phyloP scores from a whole-genome alignment of 331 rosid genomes.

The Prunus yedoensis region DNA sequence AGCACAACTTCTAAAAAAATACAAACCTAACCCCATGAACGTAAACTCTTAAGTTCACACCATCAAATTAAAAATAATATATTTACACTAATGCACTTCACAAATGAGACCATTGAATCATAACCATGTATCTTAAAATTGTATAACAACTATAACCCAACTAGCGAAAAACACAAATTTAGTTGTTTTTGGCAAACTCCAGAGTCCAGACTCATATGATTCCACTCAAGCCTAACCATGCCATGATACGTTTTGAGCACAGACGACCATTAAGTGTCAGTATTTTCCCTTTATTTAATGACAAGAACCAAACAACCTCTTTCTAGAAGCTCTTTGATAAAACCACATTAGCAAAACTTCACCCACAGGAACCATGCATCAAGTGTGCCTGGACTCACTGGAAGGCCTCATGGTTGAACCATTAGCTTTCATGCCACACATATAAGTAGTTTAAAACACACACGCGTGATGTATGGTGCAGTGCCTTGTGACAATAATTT shows the following conservation, averaged over 20 bases:
- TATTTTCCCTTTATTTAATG: slow-evolving; percentile 2
- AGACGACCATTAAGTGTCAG: not conserved
- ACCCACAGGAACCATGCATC: not conserved
- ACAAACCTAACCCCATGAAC: too few relatives aligned
- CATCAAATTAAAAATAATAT: not conserved
- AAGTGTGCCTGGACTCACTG: not conserved
- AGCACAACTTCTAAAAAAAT: not conserved
- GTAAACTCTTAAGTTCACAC: too few relatives aligned
- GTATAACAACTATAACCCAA: not conserved
- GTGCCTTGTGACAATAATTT: not conserved
- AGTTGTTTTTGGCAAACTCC: not conserved
- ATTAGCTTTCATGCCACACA: not conserved
- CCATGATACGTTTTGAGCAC: not conserved
- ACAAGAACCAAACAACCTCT: not conserved
- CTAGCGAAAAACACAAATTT: not conserved
- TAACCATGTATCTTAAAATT: not conserved
- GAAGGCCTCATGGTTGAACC: not conserved
- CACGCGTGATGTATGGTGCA: not conserved
- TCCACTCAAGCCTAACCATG: not conserved
- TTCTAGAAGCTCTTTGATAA: not conserved
- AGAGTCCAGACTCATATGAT: not conserved
- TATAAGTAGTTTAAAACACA: not conserved
- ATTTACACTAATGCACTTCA: not conserved
- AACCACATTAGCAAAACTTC: not conserved
- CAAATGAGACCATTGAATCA: not conserved